Evolutionary conservation across 129 eudicot genomes (phyloP).

Genomic region (Ambrosia trifida): DNA sequence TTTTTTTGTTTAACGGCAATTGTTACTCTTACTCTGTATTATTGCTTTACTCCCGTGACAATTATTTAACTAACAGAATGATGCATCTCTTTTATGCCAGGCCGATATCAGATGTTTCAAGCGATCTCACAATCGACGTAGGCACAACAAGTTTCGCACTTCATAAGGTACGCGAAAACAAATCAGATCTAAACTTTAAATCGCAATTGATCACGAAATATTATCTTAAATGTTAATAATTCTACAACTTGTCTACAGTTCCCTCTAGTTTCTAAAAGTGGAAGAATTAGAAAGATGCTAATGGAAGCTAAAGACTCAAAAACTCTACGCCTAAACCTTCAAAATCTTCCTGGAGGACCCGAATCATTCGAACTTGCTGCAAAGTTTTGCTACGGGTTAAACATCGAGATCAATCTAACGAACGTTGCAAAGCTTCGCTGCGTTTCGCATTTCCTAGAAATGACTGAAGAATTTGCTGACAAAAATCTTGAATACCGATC

Average conservation of each 20-base stretch:
- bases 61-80: background rate
- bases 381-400: slow-evolving; percentile 88
- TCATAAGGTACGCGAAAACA: slow-evolving; percentile 64
- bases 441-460: slow-evolving; percentile 70
- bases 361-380: slow-evolving; percentile 93
- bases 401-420: slow-evolving; percentile 69
- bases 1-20: background rate
- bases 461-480: slow-evolving; percentile 83
- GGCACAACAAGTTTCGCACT: slow-evolving; percentile 84
- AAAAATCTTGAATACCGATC: slow-evolving; percentile 64
- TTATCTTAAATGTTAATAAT: background rate
- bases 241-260: slow-evolving; percentile 47
- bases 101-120: slow-evolving; percentile 98
- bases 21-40: background rate
- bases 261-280: slow-evolving; percentile 92
- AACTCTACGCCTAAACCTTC: slow-evolving; percentile 52
- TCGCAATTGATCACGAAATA: background rate
- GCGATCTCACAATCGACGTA: slow-evolving; percentile 86
- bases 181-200: background rate
- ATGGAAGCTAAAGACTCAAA: slow-evolving; percentile 79
- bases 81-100: slow-evolving; percentile 45
- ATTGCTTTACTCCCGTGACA: background rate
- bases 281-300: slow-evolving; percentile 69
- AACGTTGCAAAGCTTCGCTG: slow-evolving; percentile 84
- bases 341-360: slow-evolving; percentile 78